These are phyloP conservation scores for Cyclotella atomus DNA, from an alignment of 108 stramenopile genomes.

Conservation along the genomic window DNA sequence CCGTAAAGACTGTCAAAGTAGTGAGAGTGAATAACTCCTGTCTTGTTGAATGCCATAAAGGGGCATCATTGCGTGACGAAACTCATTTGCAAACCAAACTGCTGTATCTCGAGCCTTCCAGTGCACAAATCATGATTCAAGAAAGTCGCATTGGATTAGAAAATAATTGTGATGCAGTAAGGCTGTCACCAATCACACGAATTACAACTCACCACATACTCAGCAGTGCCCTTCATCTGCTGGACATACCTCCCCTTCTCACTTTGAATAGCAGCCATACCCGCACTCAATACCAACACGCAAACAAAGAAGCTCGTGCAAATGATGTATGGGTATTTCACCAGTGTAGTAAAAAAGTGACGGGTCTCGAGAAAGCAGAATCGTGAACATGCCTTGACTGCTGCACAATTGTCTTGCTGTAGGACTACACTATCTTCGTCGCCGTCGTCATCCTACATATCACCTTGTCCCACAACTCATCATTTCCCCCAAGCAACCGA, in stretches of 20 bases:
- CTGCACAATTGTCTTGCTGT: background rate
- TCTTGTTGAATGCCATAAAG: conserved; percentile 41
- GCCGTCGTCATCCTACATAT: background rate
- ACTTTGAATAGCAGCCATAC: conserved; percentile 23
- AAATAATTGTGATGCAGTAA: too few species aligned
- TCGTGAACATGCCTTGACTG: background rate
- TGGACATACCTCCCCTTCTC: conserved; percentile 13
- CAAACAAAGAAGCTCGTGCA: conserved; percentile 4
- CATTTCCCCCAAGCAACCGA: conserved; percentile 10
- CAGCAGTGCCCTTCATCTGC: conserved; percentile 17
- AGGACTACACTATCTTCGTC: background rate
- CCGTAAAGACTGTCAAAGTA: conserved; percentile 22
- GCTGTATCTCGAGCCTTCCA: conserved; percentile 37
- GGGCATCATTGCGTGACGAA: conserved; percentile 39
- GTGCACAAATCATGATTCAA: background rate
- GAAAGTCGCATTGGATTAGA: too few species aligned
- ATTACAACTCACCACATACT: conserved; percentile 29
- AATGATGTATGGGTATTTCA: conserved; percentile 21
- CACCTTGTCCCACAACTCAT: conserved; percentile 13
- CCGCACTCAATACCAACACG: conserved; percentile 18
- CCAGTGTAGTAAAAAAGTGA: conserved; percentile 12
- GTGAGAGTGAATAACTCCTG: conserved; percentile 31
- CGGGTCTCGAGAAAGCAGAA: conserved; percentile 18
- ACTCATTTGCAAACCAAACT: conserved; percentile 36
- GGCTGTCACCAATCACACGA: too few species aligned